phyloP scores from a whole-genome alignment of 129 eudicot genomes.

The Logfia minima region DNA sequence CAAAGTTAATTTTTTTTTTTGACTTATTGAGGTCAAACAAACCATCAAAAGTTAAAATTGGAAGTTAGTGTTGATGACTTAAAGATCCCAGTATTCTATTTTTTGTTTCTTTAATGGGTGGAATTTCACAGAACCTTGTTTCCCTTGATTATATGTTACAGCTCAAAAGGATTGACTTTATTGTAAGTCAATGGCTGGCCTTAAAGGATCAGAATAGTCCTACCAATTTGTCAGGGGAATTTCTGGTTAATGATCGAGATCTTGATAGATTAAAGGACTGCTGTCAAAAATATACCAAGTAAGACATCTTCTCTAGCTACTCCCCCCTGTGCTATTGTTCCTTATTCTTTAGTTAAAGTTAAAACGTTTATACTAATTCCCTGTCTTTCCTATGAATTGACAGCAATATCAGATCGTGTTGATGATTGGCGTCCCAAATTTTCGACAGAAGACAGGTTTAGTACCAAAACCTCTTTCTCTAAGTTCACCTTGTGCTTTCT shows the following conservation, averaged over 20 bases:
- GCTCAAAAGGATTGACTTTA: constrained; percentile 54
- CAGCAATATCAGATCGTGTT: background rate
- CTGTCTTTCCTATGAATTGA: constrained; percentile 1
- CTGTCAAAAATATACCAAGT: constrained; percentile 49
- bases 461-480: constrained; percentile 2
- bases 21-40: constrained; percentile 24
- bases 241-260: constrained; percentile 44
- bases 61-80: constrained; percentile 5
- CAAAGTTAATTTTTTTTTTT: constrained; percentile 1
- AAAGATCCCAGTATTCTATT: background rate
- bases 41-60: constrained; percentile 3
- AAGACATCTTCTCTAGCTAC: constrained; percentile 22
- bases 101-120: constrained; percentile 1
- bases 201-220: constrained; percentile 33
- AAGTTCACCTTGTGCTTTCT: constrained; percentile 9
- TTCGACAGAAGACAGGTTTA: constrained; percentile 19
- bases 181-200: constrained; percentile 52
- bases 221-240: constrained; percentile 23
- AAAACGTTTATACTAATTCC: background rate
- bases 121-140: constrained; percentile 22
- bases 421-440: constrained; percentile 11
- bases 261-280: constrained; percentile 65
- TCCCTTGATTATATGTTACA: constrained; percentile 46
- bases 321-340: background rate
- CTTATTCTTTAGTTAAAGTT: background rate